phyloP scores from a whole-genome alignment of 306 rosid species.

The Vicia sativa region DNA sequence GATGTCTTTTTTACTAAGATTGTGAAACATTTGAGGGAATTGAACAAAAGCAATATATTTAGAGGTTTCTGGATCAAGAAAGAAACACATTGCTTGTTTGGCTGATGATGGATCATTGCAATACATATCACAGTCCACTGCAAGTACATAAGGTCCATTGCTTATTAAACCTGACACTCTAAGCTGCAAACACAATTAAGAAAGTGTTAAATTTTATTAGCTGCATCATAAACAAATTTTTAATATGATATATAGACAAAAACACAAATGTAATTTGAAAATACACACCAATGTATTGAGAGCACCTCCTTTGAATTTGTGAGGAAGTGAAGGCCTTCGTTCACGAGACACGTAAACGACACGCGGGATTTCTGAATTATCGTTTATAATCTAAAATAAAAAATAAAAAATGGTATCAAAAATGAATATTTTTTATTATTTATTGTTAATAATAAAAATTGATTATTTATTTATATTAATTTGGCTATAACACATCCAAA shows the following conservation, averaged over 20 bases:
- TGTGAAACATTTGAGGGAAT: slow-evolving; percentile 62
- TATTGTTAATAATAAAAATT: not conserved
- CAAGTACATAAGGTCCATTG: slow-evolving; percentile 57
- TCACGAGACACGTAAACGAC: slow-evolving; percentile 46
- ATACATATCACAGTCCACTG: slow-evolving; percentile 70
- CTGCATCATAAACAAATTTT: not conserved
- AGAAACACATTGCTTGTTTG: slow-evolving; percentile 74
- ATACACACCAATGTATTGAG: slow-evolving; percentile 44
- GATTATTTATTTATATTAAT: not conserved
- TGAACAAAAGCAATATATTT: slow-evolving; percentile 47
- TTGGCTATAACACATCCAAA: too few species aligned
- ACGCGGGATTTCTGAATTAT: slow-evolving; percentile 28
- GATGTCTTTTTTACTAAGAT: slow-evolving; percentile 54
- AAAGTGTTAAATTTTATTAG: not conserved
- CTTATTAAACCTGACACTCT: slow-evolving; percentile 66
- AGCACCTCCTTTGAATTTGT: slow-evolving; percentile 50
- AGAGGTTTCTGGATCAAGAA: slow-evolving; percentile 54
- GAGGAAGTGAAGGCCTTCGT: slow-evolving; percentile 50
- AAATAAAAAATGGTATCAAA: not conserved
- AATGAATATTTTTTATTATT: not conserved
- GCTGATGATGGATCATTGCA: slow-evolving; percentile 70
- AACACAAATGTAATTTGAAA: not conserved
- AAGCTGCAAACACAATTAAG: slow-evolving; percentile 44
- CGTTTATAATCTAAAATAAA: slow-evolving; percentile 36
- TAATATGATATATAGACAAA: not conserved